Percentiles rank a stretch among this genome's conserved stretches.
Conservation (phyloP, 768 basidiomycete species). For the Podaxis sp. region DNA sequence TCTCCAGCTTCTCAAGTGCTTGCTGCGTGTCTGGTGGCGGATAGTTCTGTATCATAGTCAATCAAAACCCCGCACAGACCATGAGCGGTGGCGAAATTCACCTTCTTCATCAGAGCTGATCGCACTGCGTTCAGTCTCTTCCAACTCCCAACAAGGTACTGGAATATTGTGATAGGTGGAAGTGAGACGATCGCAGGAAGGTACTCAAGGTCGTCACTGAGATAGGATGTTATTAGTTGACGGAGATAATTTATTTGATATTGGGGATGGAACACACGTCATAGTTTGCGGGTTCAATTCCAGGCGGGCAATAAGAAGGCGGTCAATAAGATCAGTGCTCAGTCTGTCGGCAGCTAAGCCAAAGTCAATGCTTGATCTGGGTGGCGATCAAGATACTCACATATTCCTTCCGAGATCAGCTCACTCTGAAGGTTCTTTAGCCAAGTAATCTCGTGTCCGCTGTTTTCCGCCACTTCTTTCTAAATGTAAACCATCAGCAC, state of each 20-base stretch:
- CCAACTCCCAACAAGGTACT: constrained; percentile 92
- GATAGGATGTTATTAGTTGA: constrained; percentile 11
- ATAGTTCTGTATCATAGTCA: constrained; percentile 43
- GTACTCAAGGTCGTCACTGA: constrained; percentile 74
- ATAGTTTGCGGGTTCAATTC: constrained; percentile 73
- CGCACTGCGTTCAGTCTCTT: constrained; percentile 69
- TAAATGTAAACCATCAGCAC: constrained; percentile 24
- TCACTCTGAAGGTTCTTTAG: constrained; percentile 75
- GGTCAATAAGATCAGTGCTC: constrained; percentile 64
- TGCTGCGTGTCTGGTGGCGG: constrained; percentile 57
- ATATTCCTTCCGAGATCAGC: constrained; percentile 53
- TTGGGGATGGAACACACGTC: constrained; percentile 45
- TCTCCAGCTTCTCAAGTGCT: constrained; percentile 67
- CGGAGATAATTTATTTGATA: background rate
- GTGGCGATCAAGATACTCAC: constrained; percentile 31
- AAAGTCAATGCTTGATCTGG: constrained; percentile 1
- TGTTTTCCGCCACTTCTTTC: constrained; percentile 58
- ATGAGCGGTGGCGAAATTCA: constrained; percentile 20
- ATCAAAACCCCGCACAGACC: background rate
- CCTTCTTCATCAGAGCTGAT: constrained; percentile 62
- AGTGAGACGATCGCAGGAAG: constrained; percentile 72
- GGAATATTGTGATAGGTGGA: constrained; percentile 78
- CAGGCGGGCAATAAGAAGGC: constrained; percentile 79
- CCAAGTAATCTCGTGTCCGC: constrained; percentile 74
- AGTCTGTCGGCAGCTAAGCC: constrained; percentile 39